Evolutionary conservation across 352 stramenopile genomes (phyloP).

Genomic region (Pilasporangium apinafurcum): DNA sequence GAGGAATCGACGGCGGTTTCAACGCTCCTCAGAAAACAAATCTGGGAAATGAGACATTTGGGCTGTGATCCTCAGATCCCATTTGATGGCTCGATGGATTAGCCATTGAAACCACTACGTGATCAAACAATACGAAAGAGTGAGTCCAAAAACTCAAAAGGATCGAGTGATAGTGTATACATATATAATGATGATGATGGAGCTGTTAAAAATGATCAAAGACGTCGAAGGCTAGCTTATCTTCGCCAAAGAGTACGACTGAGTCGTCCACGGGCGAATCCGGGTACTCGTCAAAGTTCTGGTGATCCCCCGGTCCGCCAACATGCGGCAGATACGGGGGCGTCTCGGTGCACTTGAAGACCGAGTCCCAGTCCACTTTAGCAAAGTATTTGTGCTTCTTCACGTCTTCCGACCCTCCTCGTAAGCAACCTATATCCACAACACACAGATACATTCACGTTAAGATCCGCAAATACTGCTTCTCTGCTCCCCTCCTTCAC

Average conservation of each 20-base stretch:
- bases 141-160: too few species aligned
- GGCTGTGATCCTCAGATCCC: too few species aligned
- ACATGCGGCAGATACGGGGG: slow-evolving; percentile 85
- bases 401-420: slow-evolving; percentile 83
- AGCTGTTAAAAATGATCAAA: slow-evolving; percentile 78
- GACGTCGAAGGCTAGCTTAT: slow-evolving; percentile 78
- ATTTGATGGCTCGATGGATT: too few species aligned
- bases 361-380: slow-evolving; percentile 80
- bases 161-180: too few species aligned
- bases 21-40: too few species aligned
- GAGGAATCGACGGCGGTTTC: too few species aligned
- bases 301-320: slow-evolving; percentile 78
- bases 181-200: too few species aligned
- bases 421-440: slow-evolving; percentile 73
- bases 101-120: too few species aligned
- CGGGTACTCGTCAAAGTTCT: slow-evolving; percentile 93
- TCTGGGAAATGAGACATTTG: too few species aligned
- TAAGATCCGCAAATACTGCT: slow-evolving; percentile 1
- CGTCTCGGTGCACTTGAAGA: slow-evolving; percentile 63
- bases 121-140: too few species aligned
- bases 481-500: not conserved
- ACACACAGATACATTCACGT: too few species aligned
- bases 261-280: slow-evolving; percentile 86
- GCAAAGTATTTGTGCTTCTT: slow-evolving; percentile 93
- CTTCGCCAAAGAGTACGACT: slow-evolving; percentile 76